phyloP scores from a whole-genome alignment of 2,329 filamentous ascomycete genomes.

The Zymoseptoria pseudotritici region DNA sequence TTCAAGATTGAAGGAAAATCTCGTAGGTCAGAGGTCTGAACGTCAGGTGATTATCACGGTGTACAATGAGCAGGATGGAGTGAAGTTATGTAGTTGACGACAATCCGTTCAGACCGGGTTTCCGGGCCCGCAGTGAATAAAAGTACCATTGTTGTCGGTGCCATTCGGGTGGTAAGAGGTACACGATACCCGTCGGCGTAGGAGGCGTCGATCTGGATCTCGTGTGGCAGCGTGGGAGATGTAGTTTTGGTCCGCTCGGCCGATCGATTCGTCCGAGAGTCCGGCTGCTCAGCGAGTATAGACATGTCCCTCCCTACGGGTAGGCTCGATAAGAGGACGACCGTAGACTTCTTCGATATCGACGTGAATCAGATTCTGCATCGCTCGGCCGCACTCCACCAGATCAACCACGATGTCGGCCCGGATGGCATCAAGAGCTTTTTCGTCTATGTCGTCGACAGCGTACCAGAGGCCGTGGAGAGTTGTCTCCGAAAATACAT shows the following conservation, averaged over 20 bases:
- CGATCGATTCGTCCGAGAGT: not conserved
- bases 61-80: not conserved
- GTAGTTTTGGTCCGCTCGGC: not conserved
- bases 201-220: not conserved
- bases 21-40: not conserved
- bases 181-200: not conserved
- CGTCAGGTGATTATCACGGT: not conserved
- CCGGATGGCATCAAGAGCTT: not conserved
- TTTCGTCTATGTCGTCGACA: not conserved
- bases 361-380: not conserved
- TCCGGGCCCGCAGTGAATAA: not conserved
- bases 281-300: too few species aligned
- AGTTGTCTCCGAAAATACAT: not conserved
- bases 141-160: not conserved
- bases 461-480: not conserved
- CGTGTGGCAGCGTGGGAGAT: not conserved
- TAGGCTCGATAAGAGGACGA: not conserved
- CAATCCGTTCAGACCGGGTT: not conserved
- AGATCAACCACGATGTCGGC: not conserved
- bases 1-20: not conserved
- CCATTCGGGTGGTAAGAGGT: not conserved
- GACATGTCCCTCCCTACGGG: not conserved
- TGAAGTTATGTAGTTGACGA: not conserved
- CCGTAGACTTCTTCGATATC: not conserved
- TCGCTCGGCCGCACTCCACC: not conserved